These are phyloP conservation scores for Scheffersomyces quercinus DNA, from an alignment of 1,139 yeast genomes.

Conservation along the genomic window DNA sequence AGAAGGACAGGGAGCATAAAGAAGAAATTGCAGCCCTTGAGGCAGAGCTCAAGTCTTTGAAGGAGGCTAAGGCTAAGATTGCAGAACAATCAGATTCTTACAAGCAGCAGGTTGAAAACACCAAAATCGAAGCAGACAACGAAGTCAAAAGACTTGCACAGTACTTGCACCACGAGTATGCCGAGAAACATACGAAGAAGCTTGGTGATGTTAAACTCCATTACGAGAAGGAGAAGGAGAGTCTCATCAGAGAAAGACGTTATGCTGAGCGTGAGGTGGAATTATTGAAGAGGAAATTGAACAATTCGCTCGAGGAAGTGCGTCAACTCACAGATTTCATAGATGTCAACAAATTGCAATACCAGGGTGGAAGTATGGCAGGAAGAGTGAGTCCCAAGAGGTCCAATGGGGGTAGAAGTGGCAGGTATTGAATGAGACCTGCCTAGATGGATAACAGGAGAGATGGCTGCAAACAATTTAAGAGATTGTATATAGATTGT, in stretches of 20 bases:
- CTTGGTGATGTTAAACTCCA: constrained; percentile 16
- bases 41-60: constrained; percentile 14
- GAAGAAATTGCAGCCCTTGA: constrained; percentile 11
- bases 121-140: constrained; percentile 19
- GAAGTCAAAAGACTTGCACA: constrained; percentile 24
- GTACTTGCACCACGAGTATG: constrained; percentile 25
- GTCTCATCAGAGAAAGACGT: constrained; percentile 12
- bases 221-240: constrained; percentile 14
- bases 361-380: constrained; percentile 5
- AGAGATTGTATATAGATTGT: too few species aligned
- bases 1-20: constrained; percentile 12
- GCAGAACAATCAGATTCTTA: constrained; percentile 12
- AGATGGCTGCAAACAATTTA: too few species aligned
- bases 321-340: constrained; percentile 15
- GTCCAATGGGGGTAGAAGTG: constrained; percentile 6
- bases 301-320: constrained; percentile 15
- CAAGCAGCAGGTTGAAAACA: constrained; percentile 14
- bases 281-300: constrained; percentile 17
- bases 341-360: constrained; percentile 14
- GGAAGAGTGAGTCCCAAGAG: constrained; percentile 2
- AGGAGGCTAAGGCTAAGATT: constrained; percentile 4
- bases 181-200: constrained; percentile 22
- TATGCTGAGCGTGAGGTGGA: constrained; percentile 14
- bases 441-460: too few species aligned
- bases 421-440: constrained; percentile 3